Conservation (phyloP, 208 protist genomes). For the Trypanosoma caninum region DNA sequence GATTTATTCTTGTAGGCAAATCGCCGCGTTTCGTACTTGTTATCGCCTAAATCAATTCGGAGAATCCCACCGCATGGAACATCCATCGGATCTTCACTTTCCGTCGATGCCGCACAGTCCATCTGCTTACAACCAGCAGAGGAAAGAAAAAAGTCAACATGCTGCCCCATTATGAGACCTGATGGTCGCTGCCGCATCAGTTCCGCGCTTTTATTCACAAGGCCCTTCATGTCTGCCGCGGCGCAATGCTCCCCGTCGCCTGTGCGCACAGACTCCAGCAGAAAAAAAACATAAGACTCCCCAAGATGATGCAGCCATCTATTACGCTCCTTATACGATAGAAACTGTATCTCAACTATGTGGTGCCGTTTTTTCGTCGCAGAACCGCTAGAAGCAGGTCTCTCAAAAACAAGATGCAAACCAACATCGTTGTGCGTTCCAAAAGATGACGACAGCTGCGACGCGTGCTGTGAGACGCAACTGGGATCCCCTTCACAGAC, state of each 20-base stretch:
- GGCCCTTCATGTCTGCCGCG: slow-evolving; percentile 8
- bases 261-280: slow-evolving; percentile 54
- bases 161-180: slow-evolving; percentile 18
- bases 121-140: slow-evolving; percentile 5
- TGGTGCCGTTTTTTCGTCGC: slow-evolving; percentile 26
- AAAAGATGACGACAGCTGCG: slow-evolving; percentile 25
- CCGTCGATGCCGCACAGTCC: background rate
- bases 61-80: slow-evolving; percentile 18
- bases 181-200: slow-evolving; percentile 15
- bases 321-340: slow-evolving; percentile 39
- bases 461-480: background rate
- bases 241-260: slow-evolving; percentile 15
- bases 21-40: slow-evolving; percentile 13
- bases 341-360: slow-evolving; percentile 38
- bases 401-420: slow-evolving; percentile 43
- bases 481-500: background rate
- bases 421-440: slow-evolving; percentile 50
- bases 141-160: slow-evolving; percentile 67
- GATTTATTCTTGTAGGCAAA: slow-evolving; percentile 14
- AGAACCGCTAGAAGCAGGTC: background rate
- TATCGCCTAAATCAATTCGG: slow-evolving; percentile 15
- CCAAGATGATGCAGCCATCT: slow-evolving; percentile 40
- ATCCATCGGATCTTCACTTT: background rate
- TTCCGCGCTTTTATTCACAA: slow-evolving; percentile 9
- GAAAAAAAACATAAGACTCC: slow-evolving; percentile 40